phyloP scores from a whole-genome alignment of 1,284 basidiomycete genomes.

The Pholiota adiposa region DNA sequence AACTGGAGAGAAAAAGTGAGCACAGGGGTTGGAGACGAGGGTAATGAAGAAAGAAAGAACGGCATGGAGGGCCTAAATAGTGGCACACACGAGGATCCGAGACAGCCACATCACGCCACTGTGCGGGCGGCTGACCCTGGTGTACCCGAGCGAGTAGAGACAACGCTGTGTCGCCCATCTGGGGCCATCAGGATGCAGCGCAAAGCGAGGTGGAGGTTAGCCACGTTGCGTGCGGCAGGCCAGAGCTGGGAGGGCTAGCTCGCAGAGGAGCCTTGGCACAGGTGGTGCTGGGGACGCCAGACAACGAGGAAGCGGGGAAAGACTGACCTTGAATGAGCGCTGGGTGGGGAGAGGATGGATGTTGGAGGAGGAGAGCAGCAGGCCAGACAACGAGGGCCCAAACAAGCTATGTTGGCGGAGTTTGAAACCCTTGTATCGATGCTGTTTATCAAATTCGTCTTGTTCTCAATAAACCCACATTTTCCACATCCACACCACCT shows the following conservation, averaged over 20 bases:
- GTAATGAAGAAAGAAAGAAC: constrained; percentile 21
- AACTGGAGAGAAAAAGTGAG: constrained; percentile 23
- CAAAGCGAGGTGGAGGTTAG: constrained; percentile 15
- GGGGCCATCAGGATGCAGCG: constrained; percentile 14
- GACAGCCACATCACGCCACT: constrained; percentile 36
- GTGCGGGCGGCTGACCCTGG: constrained; percentile 28
- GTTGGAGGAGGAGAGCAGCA: constrained; percentile 24
- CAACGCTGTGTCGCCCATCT: not conserved
- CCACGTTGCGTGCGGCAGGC: constrained; percentile 34
- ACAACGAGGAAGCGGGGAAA: constrained; percentile 8
- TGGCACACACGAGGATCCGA: constrained; percentile 43
- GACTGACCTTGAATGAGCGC: constrained; percentile 31
- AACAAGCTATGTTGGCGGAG: constrained; percentile 42
- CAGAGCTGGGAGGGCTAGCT: constrained; percentile 21
- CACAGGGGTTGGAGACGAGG: constrained; percentile 22
- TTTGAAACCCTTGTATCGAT: constrained; percentile 32
- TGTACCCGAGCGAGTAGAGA: constrained; percentile 5
- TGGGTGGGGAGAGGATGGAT: constrained; percentile 23
- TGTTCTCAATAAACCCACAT: constrained; percentile 3
- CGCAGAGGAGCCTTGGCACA: not conserved
- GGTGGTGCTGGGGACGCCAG: constrained; percentile 4
- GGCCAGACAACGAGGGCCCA: constrained; percentile 33
- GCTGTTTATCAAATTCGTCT: constrained; percentile 9
- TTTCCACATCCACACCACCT: not conserved
- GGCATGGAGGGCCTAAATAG: constrained; percentile 32